Evolutionary conservation across 2,329 filamentous ascomycete genomes (phyloP).

Genomic region (Fusarium torulosum): DNA sequence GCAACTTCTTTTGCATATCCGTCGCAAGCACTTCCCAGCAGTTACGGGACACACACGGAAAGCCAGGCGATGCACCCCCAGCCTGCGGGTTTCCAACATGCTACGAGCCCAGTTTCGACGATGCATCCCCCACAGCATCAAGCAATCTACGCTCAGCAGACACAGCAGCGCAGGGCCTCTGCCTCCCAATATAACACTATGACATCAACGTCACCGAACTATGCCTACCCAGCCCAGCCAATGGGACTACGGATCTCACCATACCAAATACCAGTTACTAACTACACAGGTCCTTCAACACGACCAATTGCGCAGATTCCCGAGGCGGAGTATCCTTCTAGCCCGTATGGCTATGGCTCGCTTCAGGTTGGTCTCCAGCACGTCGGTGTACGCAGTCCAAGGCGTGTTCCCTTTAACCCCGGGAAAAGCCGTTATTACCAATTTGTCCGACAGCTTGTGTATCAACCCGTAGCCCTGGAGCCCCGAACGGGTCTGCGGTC

Average conservation of each 20-base stretch:
- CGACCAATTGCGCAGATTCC: conserved; percentile 29
- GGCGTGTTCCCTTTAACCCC: conserved; percentile 52
- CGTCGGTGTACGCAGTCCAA: conserved; percentile 62
- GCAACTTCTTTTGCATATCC: conserved; percentile 30
- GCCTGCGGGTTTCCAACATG: conserved; percentile 11
- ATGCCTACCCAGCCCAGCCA: conserved; percentile 8
- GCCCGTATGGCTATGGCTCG: conserved; percentile 57
- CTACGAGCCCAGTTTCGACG: conserved; percentile 10
- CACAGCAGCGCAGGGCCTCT: conserved; percentile 12
- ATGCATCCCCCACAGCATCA: conserved; percentile 26
- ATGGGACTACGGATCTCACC: neutral
- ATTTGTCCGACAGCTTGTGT: conserved; percentile 64
- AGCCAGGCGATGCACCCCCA: conserved; percentile 12
- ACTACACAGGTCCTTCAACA: neutral
- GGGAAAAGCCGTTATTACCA: conserved; percentile 65
- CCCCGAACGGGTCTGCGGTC: conserved; percentile 56
- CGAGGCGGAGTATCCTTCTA: conserved; percentile 56
- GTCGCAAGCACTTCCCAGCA: conserved; percentile 22
- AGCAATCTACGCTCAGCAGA: conserved; percentile 9
- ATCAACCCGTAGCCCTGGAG: conserved; percentile 58
- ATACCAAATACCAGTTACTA: conserved; percentile 14
- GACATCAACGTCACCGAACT: conserved; percentile 5
- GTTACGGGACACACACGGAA: conserved; percentile 6
- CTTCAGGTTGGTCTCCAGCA: conserved; percentile 61
- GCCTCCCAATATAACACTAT: conserved; percentile 4